Base-by-base conservation (phyloP, 352 stramenopile genomes). In the Phytophthora megakarya region DNA sequence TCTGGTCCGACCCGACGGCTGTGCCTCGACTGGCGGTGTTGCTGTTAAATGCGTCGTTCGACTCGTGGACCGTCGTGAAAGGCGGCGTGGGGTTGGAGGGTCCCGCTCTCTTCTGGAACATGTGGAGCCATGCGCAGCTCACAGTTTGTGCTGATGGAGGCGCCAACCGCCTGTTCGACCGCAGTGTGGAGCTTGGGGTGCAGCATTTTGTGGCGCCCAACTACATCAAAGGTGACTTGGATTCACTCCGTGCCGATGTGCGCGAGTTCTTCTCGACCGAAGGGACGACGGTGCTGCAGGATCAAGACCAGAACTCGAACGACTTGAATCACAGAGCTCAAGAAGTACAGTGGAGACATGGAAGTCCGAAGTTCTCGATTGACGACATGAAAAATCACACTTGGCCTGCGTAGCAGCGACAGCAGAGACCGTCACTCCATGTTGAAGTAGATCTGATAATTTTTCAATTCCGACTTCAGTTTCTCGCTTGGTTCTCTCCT, bases 211-310 rank as follows among this genome's bases (percentile, higher is more conserved):
- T 83, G 32, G 53, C 91, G 23, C 96, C 96, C n/a, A 73, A 98
- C 68, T 88, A 92, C 35, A 97, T 99, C 67, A 95, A 96, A 44
- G 96, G 96, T 40, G 96, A 99, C 75, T 78, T 99, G 49, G 96
- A 99, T 77, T 98, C 92, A 13, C 70, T 98, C 12, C 78, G 88
- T 10, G 58, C 71, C n/a, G 76, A 97, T 48, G 95, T 98, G 19
- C 71, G 75, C n/a, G 70, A 52, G 1, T 97, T 95, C 70, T 99
- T 98, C 71, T 54, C 80, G 49, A 48, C 47, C 12, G 79, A 65
- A 35, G 87, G 75, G 62, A 83, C 73, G 40, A 50, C 43, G 7
- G 80, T 98, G 28, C 53, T 95, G 38, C 67, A 81, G 42, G 88
- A 97, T 61, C 55, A 80, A n/a, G 82, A 92, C 62, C 95, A 98